phyloP scores from a whole-genome alignment of 371 early-diverging fungal species.

The Dipsacomyces acuminosporus region DNA sequence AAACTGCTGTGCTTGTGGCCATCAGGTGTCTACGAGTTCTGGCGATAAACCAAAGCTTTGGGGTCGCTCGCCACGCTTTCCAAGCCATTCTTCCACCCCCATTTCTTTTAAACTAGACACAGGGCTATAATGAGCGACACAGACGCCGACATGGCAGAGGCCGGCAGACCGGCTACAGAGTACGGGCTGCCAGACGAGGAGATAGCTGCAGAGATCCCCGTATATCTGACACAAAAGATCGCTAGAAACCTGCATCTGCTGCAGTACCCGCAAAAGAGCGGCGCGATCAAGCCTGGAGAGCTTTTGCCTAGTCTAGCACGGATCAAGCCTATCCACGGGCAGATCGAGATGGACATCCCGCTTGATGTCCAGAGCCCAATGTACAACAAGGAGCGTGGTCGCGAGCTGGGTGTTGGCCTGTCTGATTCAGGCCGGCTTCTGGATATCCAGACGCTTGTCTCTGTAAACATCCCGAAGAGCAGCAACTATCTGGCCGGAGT shows the following conservation, averaged over 20 bases:
- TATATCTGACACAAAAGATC: slow-evolving; percentile 66
- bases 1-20: too few relatives aligned
- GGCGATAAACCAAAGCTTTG: too few relatives aligned
- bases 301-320: slow-evolving; percentile 55
- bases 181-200: slow-evolving; percentile 58
- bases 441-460: slow-evolving; percentile 72
- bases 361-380: slow-evolving; percentile 62
- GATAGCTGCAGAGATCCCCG: slow-evolving; percentile 70
- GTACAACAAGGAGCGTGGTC: slow-evolving; percentile 74
- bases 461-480: slow-evolving; percentile 67
- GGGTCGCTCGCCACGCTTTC: too few relatives aligned
- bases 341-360: slow-evolving; percentile 84
- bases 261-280: slow-evolving; percentile 76
- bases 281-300: slow-evolving; percentile 50
- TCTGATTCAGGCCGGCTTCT: slow-evolving; percentile 62
- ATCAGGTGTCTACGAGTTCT: too few relatives aligned
- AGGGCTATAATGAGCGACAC: neutral
- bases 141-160: slow-evolving; percentile 9
- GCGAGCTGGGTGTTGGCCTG: slow-evolving; percentile 71
- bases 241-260: slow-evolving; percentile 68
- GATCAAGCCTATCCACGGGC: slow-evolving; percentile 71
- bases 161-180: slow-evolving; percentile 14
- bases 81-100: too few relatives aligned
- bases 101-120: too few relatives aligned
- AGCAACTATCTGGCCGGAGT: slow-evolving; percentile 79